Percentiles rank a stretch among this genome's conserved stretches.
Evolutionary conservation across 2,329 filamentous ascomycete genomes (phyloP).

Genomic region (Neonectria hederae): DNA sequence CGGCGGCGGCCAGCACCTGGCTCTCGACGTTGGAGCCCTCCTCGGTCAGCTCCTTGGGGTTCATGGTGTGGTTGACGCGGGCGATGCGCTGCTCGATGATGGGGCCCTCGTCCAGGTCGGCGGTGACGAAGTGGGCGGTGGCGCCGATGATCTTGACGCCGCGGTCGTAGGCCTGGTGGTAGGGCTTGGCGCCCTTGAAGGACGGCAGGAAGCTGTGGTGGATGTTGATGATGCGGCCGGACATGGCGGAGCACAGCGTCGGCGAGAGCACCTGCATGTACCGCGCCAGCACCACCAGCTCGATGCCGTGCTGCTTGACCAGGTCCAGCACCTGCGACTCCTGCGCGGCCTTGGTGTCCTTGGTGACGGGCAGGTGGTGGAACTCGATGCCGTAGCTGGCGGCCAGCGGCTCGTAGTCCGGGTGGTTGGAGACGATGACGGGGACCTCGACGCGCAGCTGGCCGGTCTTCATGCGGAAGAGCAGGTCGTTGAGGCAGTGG

Average conservation of each 20-base stretch:
- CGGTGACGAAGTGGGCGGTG: constrained; percentile 86
- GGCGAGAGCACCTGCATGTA: constrained; percentile 91
- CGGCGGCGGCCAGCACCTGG: constrained; percentile 81
- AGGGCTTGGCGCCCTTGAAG: constrained; percentile 90
- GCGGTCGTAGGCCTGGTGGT: constrained; percentile 86
- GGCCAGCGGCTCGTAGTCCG: constrained; percentile 75
- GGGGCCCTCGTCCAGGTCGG: constrained; percentile 84
- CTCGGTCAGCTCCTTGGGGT: constrained; percentile 78
- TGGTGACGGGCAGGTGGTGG: constrained; percentile 81
- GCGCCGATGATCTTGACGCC: constrained; percentile 91
- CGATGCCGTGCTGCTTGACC: constrained; percentile 73
- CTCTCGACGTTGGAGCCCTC: constrained; percentile 87
- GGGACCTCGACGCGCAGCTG: constrained; percentile 80
- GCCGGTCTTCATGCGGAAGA: constrained; percentile 79
- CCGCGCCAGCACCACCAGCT: constrained; percentile 82
- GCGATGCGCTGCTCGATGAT: constrained; percentile 88
- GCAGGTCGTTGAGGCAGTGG: constrained; percentile 84
- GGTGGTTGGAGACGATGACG: constrained; percentile 84
- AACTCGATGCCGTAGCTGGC: constrained; percentile 80
- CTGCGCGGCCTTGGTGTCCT: constrained; percentile 80
- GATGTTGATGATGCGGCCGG: constrained; percentile 90
- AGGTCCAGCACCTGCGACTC: constrained; percentile 77
- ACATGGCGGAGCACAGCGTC: constrained; percentile 79
- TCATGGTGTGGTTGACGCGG: constrained; percentile 80
- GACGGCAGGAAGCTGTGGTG: constrained; percentile 87